phyloP scores from a whole-genome alignment of 352 stramenopile genomes.

The Phytophthora litchii region DNA sequence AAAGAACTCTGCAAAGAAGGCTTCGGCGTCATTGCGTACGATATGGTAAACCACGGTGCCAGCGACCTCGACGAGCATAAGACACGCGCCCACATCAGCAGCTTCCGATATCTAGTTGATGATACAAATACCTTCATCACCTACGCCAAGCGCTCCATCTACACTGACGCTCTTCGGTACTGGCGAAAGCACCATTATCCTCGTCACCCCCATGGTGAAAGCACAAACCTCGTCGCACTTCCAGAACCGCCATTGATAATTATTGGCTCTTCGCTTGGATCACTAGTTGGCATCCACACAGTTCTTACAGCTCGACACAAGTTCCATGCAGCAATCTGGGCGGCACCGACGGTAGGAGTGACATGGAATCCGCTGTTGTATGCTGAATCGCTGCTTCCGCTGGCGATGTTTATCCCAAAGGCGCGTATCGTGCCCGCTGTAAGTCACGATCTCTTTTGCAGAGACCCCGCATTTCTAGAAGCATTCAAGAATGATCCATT shows the following conservation, averaged over 20 bases:
- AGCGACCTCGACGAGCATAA: constrained; percentile 46
- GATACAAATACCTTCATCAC: constrained; percentile 54
- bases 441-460: constrained; percentile 41
- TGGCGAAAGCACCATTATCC: constrained; percentile 28
- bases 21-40: constrained; percentile 55
- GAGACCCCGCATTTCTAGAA: constrained; percentile 50
- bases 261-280: constrained; percentile 63
- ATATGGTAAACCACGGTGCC: constrained; percentile 52
- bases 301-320: constrained; percentile 48
- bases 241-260: constrained; percentile 50
- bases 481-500: constrained; percentile 64
- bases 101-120: constrained; percentile 53
- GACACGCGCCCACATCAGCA: constrained; percentile 44
- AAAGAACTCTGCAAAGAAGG: constrained; percentile 47
- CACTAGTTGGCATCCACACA: constrained; percentile 62
- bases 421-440: constrained; percentile 55
- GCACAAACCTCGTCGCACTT: constrained; percentile 20
- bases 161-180: constrained; percentile 36
- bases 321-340: constrained; percentile 59
- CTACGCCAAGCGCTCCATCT: constrained; percentile 43
- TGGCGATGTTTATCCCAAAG: constrained; percentile 45
- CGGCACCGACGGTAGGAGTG: constrained; percentile 53
- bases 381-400: constrained; percentile 41
- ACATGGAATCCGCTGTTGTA: constrained; percentile 49
- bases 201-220: constrained; percentile 18